Conservation (phyloP, 306 rosid species). For the Albizia julibrissin region DNA sequence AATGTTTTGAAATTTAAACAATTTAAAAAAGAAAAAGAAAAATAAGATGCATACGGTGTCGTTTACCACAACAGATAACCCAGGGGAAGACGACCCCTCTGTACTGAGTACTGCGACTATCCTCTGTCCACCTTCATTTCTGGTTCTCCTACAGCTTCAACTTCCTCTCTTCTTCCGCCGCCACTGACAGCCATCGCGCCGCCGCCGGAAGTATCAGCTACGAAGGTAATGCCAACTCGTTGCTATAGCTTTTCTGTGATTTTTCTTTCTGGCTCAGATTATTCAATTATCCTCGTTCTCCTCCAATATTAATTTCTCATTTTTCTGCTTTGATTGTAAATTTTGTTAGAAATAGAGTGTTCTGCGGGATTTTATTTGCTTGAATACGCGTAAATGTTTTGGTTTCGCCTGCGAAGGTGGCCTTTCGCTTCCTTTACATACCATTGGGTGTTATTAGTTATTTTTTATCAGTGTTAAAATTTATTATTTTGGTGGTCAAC, state of each 20-base stretch:
- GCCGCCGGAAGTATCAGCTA: background rate
- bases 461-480: background rate
- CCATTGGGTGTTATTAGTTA: background rate
- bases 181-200: background rate
- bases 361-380: background rate
- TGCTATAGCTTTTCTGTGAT: background rate
- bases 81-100: background rate
- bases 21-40: background rate
- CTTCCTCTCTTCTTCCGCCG: background rate
- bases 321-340: background rate
- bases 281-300: background rate
- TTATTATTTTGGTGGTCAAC: background rate
- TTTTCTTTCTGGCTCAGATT: background rate
- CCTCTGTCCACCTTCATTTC: background rate
- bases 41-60: background rate
- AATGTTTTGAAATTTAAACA: background rate
- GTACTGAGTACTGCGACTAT: background rate
- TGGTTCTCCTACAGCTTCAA: background rate
- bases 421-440: background rate
- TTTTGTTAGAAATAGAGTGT: background rate
- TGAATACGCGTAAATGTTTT: background rate
- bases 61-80: background rate
- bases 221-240: background rate
- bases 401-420: background rate
- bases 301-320: background rate